Percentiles rank a stretch among this genome's conserved stretches.
phyloP scores from a whole-genome alignment of 169 alveolate genomes.

The Sarcocystis neurona region DNA sequence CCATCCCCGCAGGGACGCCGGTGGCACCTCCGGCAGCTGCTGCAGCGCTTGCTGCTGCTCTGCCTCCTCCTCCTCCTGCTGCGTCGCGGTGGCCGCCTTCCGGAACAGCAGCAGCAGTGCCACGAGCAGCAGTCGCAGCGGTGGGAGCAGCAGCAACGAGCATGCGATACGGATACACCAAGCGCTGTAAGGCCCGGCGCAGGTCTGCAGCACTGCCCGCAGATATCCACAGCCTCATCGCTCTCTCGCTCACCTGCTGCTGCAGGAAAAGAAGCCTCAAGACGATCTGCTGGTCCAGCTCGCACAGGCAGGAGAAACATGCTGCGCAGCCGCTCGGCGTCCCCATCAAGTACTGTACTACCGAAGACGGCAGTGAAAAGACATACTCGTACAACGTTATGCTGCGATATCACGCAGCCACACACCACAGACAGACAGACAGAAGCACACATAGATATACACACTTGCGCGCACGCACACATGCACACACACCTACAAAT shows the following conservation, averaged over 20 bases:
- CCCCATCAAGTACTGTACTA: constrained; percentile 14
- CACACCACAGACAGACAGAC: not conserved
- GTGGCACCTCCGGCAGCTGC: not conserved
- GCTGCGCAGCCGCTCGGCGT: constrained; percentile 32
- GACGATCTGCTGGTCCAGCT: constrained; percentile 77
- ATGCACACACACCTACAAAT: not conserved
- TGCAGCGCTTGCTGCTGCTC: constrained; percentile 1
- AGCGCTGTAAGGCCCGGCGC: constrained; percentile 65
- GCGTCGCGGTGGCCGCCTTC: not conserved
- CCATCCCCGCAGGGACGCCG: not conserved
- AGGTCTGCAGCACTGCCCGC: constrained; percentile 74
- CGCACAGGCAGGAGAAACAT: constrained; percentile 76
- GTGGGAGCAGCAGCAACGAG: constrained; percentile 60
- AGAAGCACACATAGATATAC: not conserved
- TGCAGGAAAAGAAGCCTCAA: constrained; percentile 76
- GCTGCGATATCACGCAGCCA: too few species aligned
- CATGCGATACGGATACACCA: constrained; percentile 67
- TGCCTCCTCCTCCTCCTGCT: not conserved
- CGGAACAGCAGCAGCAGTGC: constrained; percentile 24
- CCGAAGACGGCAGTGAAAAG: constrained; percentile 31
- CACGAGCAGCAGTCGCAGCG: constrained; percentile 23
- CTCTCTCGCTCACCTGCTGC: constrained; percentile 84
- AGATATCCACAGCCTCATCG: constrained; percentile 82
- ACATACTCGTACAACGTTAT: constrained; percentile 14
- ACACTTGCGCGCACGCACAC: not conserved